These are phyloP conservation scores for Diutina mesorugosa DNA, from an alignment of 1,139 yeast genomes.

Conservation along the genomic window DNA sequence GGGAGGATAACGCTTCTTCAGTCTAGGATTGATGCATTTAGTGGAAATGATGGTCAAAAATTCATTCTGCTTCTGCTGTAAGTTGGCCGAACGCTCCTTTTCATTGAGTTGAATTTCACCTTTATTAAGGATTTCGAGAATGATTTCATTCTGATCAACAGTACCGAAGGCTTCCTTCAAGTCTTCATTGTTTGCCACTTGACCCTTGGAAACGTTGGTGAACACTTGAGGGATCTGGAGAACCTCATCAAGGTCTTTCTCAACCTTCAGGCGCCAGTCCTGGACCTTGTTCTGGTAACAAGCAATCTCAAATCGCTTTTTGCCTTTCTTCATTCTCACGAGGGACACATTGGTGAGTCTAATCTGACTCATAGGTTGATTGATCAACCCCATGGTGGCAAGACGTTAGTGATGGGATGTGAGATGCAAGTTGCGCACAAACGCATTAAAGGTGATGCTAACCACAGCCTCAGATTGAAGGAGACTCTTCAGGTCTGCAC, in stretches of 20 bases:
- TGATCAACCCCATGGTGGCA: slow-evolving; percentile 40
- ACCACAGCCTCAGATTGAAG: too few relatives aligned
- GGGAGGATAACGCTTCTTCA: slow-evolving; percentile 87
- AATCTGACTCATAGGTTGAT: slow-evolving; percentile 83
- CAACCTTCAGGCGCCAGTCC: slow-evolving; percentile 82
- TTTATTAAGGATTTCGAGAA: slow-evolving; percentile 67
- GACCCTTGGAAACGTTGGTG: slow-evolving; percentile 87
- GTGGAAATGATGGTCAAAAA: slow-evolving; percentile 75
- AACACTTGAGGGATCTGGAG: slow-evolving; percentile 93
- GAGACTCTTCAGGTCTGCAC: too few relatives aligned
- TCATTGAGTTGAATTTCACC: slow-evolving; percentile 94
- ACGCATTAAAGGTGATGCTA: neutral
- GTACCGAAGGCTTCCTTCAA: slow-evolving; percentile 63
- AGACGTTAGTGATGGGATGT: neutral
- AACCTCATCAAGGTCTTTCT: slow-evolving; percentile 91
- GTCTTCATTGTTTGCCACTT: slow-evolving; percentile 84
- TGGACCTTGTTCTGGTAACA: slow-evolving; percentile 96
- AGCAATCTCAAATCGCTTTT: slow-evolving; percentile 86
- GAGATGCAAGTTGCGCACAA: neutral
- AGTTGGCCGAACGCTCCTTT: slow-evolving; percentile 74
- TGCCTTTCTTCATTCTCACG: slow-evolving; percentile 82
- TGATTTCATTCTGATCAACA: slow-evolving; percentile 60
- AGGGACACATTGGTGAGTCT: slow-evolving; percentile 87
- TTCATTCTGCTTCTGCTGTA: slow-evolving; percentile 70
- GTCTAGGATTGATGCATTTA: slow-evolving; percentile 82